Base-by-base conservation (phyloP, 495 filamentous ascomycete species). In the Aspergillus steynii region DNA sequence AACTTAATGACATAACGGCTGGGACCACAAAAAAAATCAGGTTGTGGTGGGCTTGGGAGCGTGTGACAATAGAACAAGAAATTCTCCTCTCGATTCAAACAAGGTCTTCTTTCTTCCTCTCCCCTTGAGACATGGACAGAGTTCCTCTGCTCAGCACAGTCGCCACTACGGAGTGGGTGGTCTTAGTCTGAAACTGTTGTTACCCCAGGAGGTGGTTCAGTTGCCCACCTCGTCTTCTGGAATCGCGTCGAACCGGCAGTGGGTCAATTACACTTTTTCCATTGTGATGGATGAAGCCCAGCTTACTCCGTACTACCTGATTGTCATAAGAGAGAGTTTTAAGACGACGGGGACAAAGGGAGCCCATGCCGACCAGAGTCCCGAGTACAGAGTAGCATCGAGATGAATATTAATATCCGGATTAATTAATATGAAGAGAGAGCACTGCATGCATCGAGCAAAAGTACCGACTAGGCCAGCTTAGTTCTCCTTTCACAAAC, bases 1-100 rank as follows among this genome's bases (percentile, higher is more conserved):
- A 78, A 76, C 65, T 69, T 78, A 77, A 78, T 78, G 76, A 78
- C 71, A 74, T 75, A 72, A 74, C 74, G 76, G 73, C 72, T 73
- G 71, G 69, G 63, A 68, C 71, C 68, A 71, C 69, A 67, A 71
- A 67, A 78, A 70, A 29, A 74, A 73, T 57, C 74, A 71, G 70
- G 65, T 65, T 68, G 71, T 72, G 72, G 68, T 68, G 63, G 68
- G 68, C 66, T 69, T 75, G 72, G 55, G 76, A 74, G 70, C 73
- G 71, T 77, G 73, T 77, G 76, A 74, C 67, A 73, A 77, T 78
- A 78, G 74, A 78, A 75, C 69, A 69, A 67, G 74, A 78, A 70
- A 74, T 78, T 77, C 77, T 78, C 74, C 74, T 75, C 78, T 81
- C 75, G 67, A 71, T 78, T 74, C 32, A 64, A 60, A 50, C 34